A percentile compares a stretch with the other conserved stretches of the same genome.
phyloP scores from a whole-genome alignment of 495 filamentous ascomycete genomes.

The Aspergillus hancockii region DNA sequence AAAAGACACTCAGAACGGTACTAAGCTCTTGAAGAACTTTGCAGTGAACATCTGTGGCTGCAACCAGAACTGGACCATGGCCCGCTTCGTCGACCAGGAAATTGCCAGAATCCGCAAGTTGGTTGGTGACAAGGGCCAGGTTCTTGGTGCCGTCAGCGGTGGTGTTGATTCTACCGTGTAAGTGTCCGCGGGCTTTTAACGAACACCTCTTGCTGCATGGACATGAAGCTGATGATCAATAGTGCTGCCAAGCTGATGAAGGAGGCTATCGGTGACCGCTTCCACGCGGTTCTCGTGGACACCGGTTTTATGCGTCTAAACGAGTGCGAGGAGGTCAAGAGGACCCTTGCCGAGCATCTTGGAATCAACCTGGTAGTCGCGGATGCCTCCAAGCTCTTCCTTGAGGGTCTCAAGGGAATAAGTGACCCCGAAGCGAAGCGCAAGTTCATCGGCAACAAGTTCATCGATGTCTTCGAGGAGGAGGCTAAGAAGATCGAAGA shows the following conservation, averaged over 20 bases:
- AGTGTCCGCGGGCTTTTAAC: not conserved
- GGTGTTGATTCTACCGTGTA: constrained; percentile 85
- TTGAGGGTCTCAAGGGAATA: constrained; percentile 72
- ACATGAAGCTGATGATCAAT: constrained; percentile 23
- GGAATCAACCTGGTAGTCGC: constrained; percentile 90
- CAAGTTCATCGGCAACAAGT: constrained; percentile 83
- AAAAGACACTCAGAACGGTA: constrained; percentile 55
- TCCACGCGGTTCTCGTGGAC: constrained; percentile 86
- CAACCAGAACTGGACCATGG: constrained; percentile 78
- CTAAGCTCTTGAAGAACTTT: constrained; percentile 72
- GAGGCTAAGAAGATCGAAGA: constrained; percentile 75
- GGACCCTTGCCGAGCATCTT: constrained; percentile 72
- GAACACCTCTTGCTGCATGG: not conserved
- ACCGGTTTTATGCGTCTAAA: constrained; percentile 86
- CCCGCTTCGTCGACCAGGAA: constrained; percentile 74
- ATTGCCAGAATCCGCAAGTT: constrained; percentile 72
- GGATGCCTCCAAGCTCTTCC: constrained; percentile 75
- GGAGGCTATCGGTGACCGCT: constrained; percentile 79
- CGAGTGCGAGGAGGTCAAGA: constrained; percentile 77
- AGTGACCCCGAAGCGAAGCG: constrained; percentile 87
- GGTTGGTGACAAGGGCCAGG: constrained; percentile 78
- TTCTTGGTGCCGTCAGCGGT: constrained; percentile 83
- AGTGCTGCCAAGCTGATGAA: constrained; percentile 79
- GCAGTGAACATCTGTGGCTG: constrained; percentile 76
- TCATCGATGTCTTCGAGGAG: constrained; percentile 88